These are phyloP conservation scores for Actinomortierella wolfii DNA, from an alignment of 371 early-diverging fungal genomes.

Conservation along the genomic window DNA sequence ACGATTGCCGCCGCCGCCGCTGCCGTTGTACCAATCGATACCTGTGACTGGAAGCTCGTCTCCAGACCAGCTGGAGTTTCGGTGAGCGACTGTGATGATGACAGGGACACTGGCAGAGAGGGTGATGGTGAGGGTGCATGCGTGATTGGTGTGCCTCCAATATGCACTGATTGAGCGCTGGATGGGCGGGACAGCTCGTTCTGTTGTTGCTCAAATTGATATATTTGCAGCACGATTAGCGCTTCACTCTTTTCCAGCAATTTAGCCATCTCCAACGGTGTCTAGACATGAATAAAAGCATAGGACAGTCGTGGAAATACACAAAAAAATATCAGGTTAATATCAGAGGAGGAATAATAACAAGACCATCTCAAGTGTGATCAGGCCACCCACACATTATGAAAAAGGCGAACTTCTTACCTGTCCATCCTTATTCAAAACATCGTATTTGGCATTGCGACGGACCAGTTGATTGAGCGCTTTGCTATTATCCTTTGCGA, in stretches of 20 bases:
- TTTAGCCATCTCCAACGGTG: constrained; percentile 73
- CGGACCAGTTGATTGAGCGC: constrained; percentile 69
- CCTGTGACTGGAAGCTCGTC: constrained; percentile 7
- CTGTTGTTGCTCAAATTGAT: constrained; percentile 44
- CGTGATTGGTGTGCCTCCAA: constrained; percentile 21
- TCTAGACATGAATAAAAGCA: constrained; percentile 35
- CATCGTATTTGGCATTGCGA: constrained; percentile 70
- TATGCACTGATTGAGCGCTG: constrained; percentile 37
- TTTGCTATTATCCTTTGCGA: constrained; percentile 65
- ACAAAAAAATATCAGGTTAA: not conserved
- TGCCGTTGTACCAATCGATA: constrained; percentile 1
- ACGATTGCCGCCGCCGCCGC: constrained; percentile 3
- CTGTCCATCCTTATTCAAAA: constrained; percentile 60
- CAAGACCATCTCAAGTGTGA: too few relatives aligned
- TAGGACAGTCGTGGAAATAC: not conserved
- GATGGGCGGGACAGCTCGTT: constrained; percentile 42
- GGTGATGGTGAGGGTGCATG: constrained; percentile 35
- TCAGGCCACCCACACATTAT: too few relatives aligned
- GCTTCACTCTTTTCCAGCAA: constrained; percentile 42
- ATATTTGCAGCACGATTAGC: constrained; percentile 43
- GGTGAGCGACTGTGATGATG: constrained; percentile 27
- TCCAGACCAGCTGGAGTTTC: constrained; percentile 15
- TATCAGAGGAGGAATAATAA: too few relatives aligned
- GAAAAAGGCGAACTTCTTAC: constrained; percentile 18
- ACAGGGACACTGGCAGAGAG: constrained; percentile 26